A percentile compares a stretch with the other conserved stretches of the same genome.
These are phyloP conservation scores for Mycena haematopus DNA, from an alignment of 768 basidiomycete species.

Conservation along the genomic window DNA sequence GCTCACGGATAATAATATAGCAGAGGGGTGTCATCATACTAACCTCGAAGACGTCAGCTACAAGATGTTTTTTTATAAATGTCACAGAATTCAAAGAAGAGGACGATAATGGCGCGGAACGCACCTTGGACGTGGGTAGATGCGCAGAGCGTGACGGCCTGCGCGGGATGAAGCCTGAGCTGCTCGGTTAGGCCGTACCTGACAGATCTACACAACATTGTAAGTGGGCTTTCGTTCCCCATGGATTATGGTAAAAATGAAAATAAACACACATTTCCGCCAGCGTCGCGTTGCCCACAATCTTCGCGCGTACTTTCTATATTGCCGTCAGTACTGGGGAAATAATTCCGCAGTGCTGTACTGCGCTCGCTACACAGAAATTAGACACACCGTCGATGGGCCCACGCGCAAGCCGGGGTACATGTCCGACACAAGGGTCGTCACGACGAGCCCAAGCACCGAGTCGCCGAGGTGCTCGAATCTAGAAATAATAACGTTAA, in stretches of 20 bases:
- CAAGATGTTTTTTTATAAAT: too few species aligned
- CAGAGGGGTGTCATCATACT: slow-evolving; percentile 23
- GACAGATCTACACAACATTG: slow-evolving; percentile 53
- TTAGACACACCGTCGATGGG: slow-evolving; percentile 67
- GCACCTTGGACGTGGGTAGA: slow-evolving; percentile 77
- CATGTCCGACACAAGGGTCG: slow-evolving; percentile 63
- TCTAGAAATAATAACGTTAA: slow-evolving; percentile 43
- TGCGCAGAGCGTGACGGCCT: slow-evolving; percentile 71
- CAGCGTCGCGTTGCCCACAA: slow-evolving; percentile 77
- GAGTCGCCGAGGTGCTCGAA: slow-evolving; percentile 81
- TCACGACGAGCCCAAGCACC: slow-evolving; percentile 73
- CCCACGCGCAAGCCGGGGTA: slow-evolving; percentile 79
- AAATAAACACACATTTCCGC: slow-evolving; percentile 68
- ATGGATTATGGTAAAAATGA: not conserved
- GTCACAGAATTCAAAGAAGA: slow-evolving; percentile 2
- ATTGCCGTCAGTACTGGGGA: not conserved
- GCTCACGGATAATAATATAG: not conserved
- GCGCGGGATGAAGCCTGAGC: slow-evolving; percentile 72
- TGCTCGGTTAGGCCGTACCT: slow-evolving; percentile 67
- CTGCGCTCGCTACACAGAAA: slow-evolving; percentile 7
- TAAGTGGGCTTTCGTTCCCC: not conserved
- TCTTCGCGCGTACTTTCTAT: slow-evolving; percentile 79
- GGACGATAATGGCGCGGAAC: slow-evolving; percentile 25
- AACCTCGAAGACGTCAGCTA: slow-evolving; percentile 85
- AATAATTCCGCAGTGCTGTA: slow-evolving; percentile 21